A percentile compares a stretch with the other conserved stretches of the same genome.
Conservation (phyloP, 2,329 filamentous ascomycete genomes). For the Penicillium sp. region DNA sequence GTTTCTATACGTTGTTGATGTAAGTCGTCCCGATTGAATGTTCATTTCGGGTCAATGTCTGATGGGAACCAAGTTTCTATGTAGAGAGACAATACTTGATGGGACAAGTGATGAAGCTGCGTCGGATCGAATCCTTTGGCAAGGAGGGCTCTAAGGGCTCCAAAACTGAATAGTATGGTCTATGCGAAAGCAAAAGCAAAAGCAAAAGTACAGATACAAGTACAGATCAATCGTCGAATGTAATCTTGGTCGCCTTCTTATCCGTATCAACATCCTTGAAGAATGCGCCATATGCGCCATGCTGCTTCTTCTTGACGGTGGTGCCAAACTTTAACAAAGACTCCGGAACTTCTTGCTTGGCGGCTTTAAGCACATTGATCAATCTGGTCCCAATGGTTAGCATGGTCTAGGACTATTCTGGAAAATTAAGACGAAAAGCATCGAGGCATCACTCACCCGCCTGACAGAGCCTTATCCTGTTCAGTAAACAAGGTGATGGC, state of each 20-base stretch:
- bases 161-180: slow-evolving; percentile 23
- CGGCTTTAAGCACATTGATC: slow-evolving; percentile 92
- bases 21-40: slow-evolving; percentile 49
- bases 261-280: slow-evolving; percentile 85
- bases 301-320: slow-evolving; percentile 98
- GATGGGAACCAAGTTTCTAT: slow-evolving; percentile 32
- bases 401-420: background rate
- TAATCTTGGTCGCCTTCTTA: slow-evolving; percentile 87
- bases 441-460: slow-evolving; percentile 69
- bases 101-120: slow-evolving; percentile 24
- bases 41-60: slow-evolving; percentile 9
- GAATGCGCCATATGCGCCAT: slow-evolving; percentile 92
- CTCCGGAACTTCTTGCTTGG: slow-evolving; percentile 86
- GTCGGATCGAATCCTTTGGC: slow-evolving; percentile 18
- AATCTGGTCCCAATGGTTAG: slow-evolving; percentile 54
- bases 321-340: slow-evolving; percentile 93
- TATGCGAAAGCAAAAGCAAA: background rate
- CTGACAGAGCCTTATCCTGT: slow-evolving; percentile 87
- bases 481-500: slow-evolving; percentile 95
- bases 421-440: background rate
- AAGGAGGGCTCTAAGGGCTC: slow-evolving; percentile 10
- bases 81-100: slow-evolving; percentile 35
- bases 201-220: background rate
- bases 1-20: slow-evolving; percentile 58
- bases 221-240: slow-evolving; percentile 63